Base-by-base conservation (phyloP, 441 rosid genomes). In the Codiaeum variegatum region DNA sequence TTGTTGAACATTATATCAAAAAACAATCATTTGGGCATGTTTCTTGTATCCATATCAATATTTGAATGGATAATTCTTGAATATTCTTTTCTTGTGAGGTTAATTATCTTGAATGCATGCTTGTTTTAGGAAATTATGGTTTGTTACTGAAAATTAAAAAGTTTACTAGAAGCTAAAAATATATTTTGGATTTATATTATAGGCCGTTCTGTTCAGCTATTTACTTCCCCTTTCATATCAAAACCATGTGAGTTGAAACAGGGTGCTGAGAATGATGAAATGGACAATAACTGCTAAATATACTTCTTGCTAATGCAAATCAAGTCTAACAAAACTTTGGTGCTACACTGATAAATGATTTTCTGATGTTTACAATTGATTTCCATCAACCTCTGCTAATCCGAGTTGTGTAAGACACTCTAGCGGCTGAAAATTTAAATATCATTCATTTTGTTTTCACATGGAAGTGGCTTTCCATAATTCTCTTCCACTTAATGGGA, bases 91-190 rank as follows among this genome's bases (percentile, higher is more conserved):
- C 31, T 49, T 21, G 10, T 34, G 52, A 40, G 44, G 52, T 32
- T 23, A 74, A 31, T 52, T 54, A 44, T 66, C 24, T 23, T 34
- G 32, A n/a, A 49, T 49, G 42, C 34, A 55, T 42, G 24, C 69
- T 73, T 70, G 31, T 64, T 60, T 68, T 46, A 15, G 66, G 54
- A 47, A 21, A 24, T 12, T 68, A 36, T 19, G 31, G 18, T 67
- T 56, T 65, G 47, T 29, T 49, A 19, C 32, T 36, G 23, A 68
- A 69, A 69, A 29, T 46, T 52, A 24, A 44, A 38, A 3, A 19
- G 44, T 31, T 62, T 32, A 32, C 31, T 34, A 40, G 10, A 21
- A 47, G 61, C 15, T 47, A 24, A 58, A 15, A 23, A 44, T 49
- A 31, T 56, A 29, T 46, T 56, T 32, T 73, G 32, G 58, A 44